Base-by-base conservation (phyloP, 805 yeast genomes). In the Lachancea dasiensis region DNA sequence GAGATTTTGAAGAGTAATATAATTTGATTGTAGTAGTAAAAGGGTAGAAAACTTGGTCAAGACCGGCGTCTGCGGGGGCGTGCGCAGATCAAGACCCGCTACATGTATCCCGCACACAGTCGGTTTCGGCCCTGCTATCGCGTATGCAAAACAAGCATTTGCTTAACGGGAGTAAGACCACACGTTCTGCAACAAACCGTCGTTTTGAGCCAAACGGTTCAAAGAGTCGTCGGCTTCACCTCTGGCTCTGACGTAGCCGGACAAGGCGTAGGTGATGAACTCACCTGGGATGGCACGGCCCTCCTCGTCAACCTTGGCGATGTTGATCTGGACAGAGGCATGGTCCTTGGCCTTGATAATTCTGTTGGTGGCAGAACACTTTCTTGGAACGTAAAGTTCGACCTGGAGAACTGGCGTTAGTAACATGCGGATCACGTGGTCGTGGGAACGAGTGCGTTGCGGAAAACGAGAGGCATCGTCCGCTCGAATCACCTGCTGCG, bases 331-430 rank as follows among this genome's bases (percentile, higher is more conserved):
- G 62, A 92, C 97, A 53, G 97, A 85, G 60, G 97, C 92, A 75
- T 92, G 98, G 77, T 92, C 98, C 81, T 92, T 89, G 66, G 98
- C 89, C 80, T 86, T 87, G 82, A 92, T 89, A 77, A 92, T 87
- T 80, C 97, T 87, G 95, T 87, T 89, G 75, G 98, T 87, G 68
- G 98, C 98, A 75, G 98, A 92, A 81, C 98, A 92, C 80, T 92
- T 92, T 83, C 98, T 86, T 79, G 98, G 98, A 74, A 90, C 95
- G 95, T 92, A 92, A 75, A 92, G 87, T 82, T 92, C 98, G 74
- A 92, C 97, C 97, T 86, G 60, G 31, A n/a, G n/a, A n/a, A 23
- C 28, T 7, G 30, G 10, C 36, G 55, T 52, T 51, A 50, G 58
- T 52, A 53, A 40, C 8, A n/a, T 16, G 17, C 16, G 6, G 31